A percentile compares a stretch with the other conserved stretches of the same genome.
phyloP scores from a whole-genome alignment of 192 early-diverging fungal species.

The Gryganskiella cystojenkinii region DNA sequence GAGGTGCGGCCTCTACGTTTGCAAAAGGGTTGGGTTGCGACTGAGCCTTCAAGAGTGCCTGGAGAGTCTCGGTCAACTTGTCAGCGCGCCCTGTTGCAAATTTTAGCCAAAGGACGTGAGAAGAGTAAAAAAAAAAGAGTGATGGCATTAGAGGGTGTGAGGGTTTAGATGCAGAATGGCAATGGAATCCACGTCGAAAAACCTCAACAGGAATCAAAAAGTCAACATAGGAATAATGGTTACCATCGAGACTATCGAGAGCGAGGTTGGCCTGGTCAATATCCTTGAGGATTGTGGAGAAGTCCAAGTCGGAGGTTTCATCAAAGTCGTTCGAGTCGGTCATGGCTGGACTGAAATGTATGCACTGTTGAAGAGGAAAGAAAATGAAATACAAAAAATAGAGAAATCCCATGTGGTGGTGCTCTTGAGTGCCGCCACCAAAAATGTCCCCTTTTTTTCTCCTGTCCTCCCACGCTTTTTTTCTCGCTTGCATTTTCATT shows the following conservation, averaged over 20 bases:
- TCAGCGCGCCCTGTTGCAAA: constrained; percentile 34
- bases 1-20: constrained; percentile 13
- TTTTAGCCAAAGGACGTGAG: not conserved
- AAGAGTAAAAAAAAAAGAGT: not conserved
- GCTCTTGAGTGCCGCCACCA: too few species aligned
- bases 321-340: constrained; percentile 44
- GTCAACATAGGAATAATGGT: not conserved
- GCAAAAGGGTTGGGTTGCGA: constrained; percentile 36
- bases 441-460: too few species aligned
- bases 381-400: not conserved
- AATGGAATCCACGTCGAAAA: too few species aligned
- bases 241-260: constrained; percentile 40
- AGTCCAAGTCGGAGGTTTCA: constrained; percentile 32
- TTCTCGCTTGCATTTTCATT: too few species aligned
- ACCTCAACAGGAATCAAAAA: not conserved
- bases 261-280: constrained; percentile 38
- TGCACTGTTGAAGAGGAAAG: not conserved
- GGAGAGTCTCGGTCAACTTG: constrained; percentile 23
- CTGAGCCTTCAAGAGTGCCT: constrained; percentile 40
- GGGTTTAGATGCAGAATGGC: too few species aligned
- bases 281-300: constrained; percentile 48
- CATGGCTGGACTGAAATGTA: constrained; percentile 11
- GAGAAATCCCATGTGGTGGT: too few species aligned
- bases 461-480: too few species aligned
- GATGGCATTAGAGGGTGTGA: not conserved